A percentile compares a stretch with the other conserved stretches of the same genome.
phyloP scores from a whole-genome alignment of 2,329 filamentous ascomycete species.

The Phialemoniopsis sp. region DNA sequence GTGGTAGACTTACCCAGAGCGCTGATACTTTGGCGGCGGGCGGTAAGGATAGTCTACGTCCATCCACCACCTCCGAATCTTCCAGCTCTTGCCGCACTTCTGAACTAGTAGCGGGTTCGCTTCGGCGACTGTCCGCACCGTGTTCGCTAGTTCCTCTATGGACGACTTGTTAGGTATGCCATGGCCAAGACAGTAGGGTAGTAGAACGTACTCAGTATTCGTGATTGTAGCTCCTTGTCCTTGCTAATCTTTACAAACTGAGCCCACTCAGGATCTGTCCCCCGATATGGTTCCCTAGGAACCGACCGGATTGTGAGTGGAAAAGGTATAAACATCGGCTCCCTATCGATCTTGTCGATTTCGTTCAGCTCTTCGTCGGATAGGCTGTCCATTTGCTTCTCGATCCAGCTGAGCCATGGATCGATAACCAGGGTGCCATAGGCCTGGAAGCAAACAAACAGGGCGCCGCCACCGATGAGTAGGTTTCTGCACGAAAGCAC shows the following conservation, averaged over 20 bases:
- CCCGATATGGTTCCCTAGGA: constrained; percentile 45
- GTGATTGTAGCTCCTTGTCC: constrained; percentile 40
- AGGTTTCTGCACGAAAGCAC: constrained; percentile 5
- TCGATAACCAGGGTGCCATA: constrained; percentile 42
- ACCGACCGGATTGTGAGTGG: constrained; percentile 51
- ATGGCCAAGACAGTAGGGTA: constrained; percentile 8
- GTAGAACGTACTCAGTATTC: constrained; percentile 39
- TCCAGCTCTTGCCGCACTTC: constrained; percentile 42
- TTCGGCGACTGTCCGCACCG: constrained; percentile 36
- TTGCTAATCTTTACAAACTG: constrained; percentile 55
- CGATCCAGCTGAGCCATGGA: constrained; percentile 28
- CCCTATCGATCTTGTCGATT: constrained; percentile 35
- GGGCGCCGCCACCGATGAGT: constrained; percentile 9
- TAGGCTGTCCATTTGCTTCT: constrained; percentile 18
- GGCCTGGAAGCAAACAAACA: constrained; percentile 17
- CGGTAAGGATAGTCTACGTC: constrained; percentile 55
- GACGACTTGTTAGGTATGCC: constrained; percentile 12
- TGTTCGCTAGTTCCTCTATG: constrained; percentile 39
- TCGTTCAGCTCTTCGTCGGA: constrained; percentile 38
- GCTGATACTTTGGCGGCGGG: constrained; percentile 55
- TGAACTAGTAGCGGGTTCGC: constrained; percentile 35
- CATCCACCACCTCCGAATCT: constrained; percentile 51
- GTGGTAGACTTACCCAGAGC: constrained; percentile 46
- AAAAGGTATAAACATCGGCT: constrained; percentile 56
- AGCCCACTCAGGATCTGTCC: constrained; percentile 60